Base-by-base conservation (phyloP, 2,329 filamentous ascomycete species). In the Alternaria tenuissima region DNA sequence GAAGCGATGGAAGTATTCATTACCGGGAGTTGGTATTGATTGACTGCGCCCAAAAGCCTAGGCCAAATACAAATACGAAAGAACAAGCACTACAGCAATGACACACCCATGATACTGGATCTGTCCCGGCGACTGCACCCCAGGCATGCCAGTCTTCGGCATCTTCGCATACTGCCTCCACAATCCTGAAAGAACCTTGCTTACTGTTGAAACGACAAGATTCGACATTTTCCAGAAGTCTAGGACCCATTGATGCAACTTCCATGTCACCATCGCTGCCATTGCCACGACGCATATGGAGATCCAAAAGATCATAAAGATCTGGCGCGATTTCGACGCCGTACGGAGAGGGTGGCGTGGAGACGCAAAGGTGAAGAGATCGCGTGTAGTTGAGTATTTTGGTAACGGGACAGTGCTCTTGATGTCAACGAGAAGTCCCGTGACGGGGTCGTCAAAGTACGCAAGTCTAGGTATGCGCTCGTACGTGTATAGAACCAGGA, bases 391-490 rank as follows among this genome's bases (percentile, higher is more conserved):
- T 4, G 34, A 56, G 3, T 4, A 20, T 4, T 12, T 26, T 18
- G 53, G 44, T 2, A 41, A 2, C 3, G 43, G 26, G 3, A 34
- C 32, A 1, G 5, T 12, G 36, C 18, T 49, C 16, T 49, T n/a
- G 26, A 18, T 41, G 7, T 49, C 34, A 26, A 20, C 6, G 1
- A 41, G 43, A 8, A 20, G 12, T 5, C 6, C 42, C 1, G 41
- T 20, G 2, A 12, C 6, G 26, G 34, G 16, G 30, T 38, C 8
- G 22, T 46, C 28, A 8, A 49, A 48, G 43, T 56, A 49, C 2
- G 49, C 34, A 36, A 49, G 53, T 9, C 43, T 55, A 7, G n/a
- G 52, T 32, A 47, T 47, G 30, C 52, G 52, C 5, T 32, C 4
- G 32, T 30, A 47, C 3, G 42, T 55, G n/a, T 55, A 39, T 55